A percentile compares a stretch with the other conserved stretches of the same genome.
These are phyloP conservation scores for Ascosphaera apis DNA, from an alignment of 2,329 filamentous ascomycete species.

Conservation along the genomic window DNA sequence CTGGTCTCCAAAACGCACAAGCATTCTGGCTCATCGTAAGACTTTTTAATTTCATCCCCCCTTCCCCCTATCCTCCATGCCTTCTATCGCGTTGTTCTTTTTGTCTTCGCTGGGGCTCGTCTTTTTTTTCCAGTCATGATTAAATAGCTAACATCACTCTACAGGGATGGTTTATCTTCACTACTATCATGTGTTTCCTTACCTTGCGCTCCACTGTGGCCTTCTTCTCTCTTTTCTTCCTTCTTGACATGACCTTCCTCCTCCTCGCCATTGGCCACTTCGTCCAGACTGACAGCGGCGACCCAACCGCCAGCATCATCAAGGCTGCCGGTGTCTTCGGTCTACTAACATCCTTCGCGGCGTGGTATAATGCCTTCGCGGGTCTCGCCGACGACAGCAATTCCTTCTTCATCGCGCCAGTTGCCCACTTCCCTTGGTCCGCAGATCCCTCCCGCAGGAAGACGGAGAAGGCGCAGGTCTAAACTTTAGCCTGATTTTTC, in stretches of 20 bases:
- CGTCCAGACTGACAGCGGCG: conserved; percentile 22
- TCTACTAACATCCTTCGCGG: conserved; percentile 56
- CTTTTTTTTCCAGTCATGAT: background rate
- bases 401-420: conserved; percentile 83
- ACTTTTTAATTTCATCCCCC: conserved; percentile 3
- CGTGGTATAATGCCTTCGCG: conserved; percentile 71
- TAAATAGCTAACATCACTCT: background rate
- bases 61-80: background rate
- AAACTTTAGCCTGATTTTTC: too few species aligned
- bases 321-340: conserved; percentile 60
- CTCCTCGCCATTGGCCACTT: conserved; percentile 44
- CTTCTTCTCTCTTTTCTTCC: conserved; percentile 58
- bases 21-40: conserved; percentile 48
- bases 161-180: conserved; percentile 65
- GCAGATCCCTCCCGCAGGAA: conserved; percentile 41
- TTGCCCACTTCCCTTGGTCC: conserved; percentile 89
- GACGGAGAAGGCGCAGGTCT: conserved; percentile 22
- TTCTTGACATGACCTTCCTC: conserved; percentile 53
- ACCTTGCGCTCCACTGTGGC: conserved; percentile 56
- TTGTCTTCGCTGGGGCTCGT: too few species aligned
- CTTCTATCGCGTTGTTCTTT: too few species aligned
- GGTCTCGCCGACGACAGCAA: conserved; percentile 47
- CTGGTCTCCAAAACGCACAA: conserved; percentile 35
- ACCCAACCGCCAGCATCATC: conserved; percentile 27
- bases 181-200: conserved; percentile 46